Base-by-base conservation (phyloP, 2,329 filamentous ascomycete species). In the Colletotrichum sp. region DNA sequence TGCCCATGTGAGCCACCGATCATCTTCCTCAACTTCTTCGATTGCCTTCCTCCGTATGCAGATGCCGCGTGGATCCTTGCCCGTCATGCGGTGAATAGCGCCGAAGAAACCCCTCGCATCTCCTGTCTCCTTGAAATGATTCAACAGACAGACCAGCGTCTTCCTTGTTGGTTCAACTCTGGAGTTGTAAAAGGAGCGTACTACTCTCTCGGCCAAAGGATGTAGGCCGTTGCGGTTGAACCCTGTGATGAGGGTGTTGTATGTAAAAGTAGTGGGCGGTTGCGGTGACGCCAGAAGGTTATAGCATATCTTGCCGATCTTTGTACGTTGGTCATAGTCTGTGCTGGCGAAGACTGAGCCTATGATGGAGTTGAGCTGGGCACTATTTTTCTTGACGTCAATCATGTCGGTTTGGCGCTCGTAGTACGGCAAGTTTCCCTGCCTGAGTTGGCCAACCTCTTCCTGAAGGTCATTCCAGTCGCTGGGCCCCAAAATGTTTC, bases 241-340 rank as follows among this genome's bases (percentile, higher is more conserved):
- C n/a, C 91, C 90, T n/a, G 90, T 82, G 4, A 96, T 89, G 30
- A 97, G 87, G 14, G 89, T 89, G 80, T 96, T 96, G 85, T 93
- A 95, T 5, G 93, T 95, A 78, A 92, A 88, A 43, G 94, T 89
- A 77, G 91, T 91, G 1, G 94, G 93, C 0, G 92, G 90, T 21
- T 90, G 86, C 3, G 88, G 82, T 4, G 91, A 92, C 5, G 91
- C 85, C 18, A 95, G 87, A 4, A 97, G 85, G 80, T 95, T 95
- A 83, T 93, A 93, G 82, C 90, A 92, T 68, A 92, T 86, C 79
- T 87, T 88, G n/a, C 81, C 82, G 36, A 87, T 82, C 32, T 65
- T 73, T n/a, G 67, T 5, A 10, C 14, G 24, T 13, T 48, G 24
- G 21, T 74, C 61, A 13, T 67, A 59, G 36, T 43, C 14, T 28